Conservation (phyloP, 2,329 filamentous ascomycete species). For the Tolypocladium guangdongense region DNA sequence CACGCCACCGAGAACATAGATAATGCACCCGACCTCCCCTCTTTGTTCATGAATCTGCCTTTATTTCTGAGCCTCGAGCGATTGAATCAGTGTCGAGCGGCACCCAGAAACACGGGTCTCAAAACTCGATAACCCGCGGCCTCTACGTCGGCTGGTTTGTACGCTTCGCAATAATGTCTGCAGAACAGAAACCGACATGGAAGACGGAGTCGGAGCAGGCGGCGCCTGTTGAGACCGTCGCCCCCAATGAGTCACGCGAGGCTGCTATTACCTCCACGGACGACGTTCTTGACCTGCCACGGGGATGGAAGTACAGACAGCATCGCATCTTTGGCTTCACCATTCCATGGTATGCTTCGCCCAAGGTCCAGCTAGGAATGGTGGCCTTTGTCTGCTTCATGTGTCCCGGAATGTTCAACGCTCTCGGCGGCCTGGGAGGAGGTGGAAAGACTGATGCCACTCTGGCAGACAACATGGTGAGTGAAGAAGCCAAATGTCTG, state of each 20-base stretch:
- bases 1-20: background rate
- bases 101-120: too few relatives aligned
- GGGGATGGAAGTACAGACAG: conserved; percentile 58
- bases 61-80: too few relatives aligned
- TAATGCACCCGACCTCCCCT: background rate
- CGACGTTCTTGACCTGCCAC: conserved; percentile 22
- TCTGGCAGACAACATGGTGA: background rate
- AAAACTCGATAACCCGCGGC: too few relatives aligned
- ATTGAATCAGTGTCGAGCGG: too few relatives aligned
- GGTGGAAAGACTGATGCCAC: conserved; percentile 40
- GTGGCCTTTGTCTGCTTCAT: conserved; percentile 47
- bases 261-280: background rate
- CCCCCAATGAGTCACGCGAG: background rate
- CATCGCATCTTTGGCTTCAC: conserved; percentile 40
- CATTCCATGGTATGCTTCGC: conserved; percentile 61
- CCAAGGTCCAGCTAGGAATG: conserved; percentile 59
- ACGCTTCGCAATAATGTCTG: background rate
- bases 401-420: conserved; percentile 65
- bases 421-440: conserved; percentile 54
- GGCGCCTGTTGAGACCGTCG: too few relatives aligned
- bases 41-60: too few relatives aligned
- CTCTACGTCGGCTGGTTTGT: background rate
- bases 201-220: background rate
- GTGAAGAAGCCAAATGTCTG: background rate
- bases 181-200: background rate